Evolutionary conservation across 371 early-diverging fungal species (phyloP).

Genomic region (Apophysomyces variabilis): DNA sequence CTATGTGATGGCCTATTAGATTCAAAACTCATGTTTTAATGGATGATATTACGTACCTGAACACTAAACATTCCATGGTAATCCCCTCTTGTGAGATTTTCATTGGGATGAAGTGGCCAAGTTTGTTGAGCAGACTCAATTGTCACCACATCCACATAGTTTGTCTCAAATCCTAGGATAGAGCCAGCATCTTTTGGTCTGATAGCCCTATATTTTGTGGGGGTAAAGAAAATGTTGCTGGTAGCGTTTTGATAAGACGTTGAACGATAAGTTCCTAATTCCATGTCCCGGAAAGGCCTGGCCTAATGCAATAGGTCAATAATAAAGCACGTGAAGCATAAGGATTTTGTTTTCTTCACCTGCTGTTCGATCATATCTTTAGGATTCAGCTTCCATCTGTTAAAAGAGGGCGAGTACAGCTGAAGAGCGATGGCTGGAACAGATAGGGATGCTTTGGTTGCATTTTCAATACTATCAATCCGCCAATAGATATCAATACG

Average conservation of each 20-base stretch:
- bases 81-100: slow-evolving; percentile 18
- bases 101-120: slow-evolving; percentile 33
- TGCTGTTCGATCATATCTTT: slow-evolving; percentile 28
- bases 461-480: slow-evolving; percentile 26
- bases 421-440: slow-evolving; percentile 40
- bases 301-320: slow-evolving; percentile 12
- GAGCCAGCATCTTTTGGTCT: slow-evolving; percentile 28
- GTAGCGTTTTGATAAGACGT: slow-evolving; percentile 33
- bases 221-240: slow-evolving; percentile 32
- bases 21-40: too few relatives aligned
- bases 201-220: slow-evolving; percentile 36
- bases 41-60: slow-evolving; percentile 15
- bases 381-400: slow-evolving; percentile 27
- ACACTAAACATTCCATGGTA: slow-evolving; percentile 41
- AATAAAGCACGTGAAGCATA: too few relatives aligned
- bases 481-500: slow-evolving; percentile 50
- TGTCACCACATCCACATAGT: slow-evolving; percentile 40
- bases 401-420: slow-evolving; percentile 35
- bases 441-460: slow-evolving; percentile 22
- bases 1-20: neutral
- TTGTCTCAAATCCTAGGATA: slow-evolving; percentile 40
- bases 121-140: slow-evolving; percentile 25
- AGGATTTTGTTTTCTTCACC: slow-evolving; percentile 17
- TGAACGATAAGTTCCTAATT: slow-evolving; percentile 29
- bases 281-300: slow-evolving; percentile 23